phyloP scores from a whole-genome alignment of 192 early-diverging fungal species.

The Gryganskiella cystojenkinii region DNA sequence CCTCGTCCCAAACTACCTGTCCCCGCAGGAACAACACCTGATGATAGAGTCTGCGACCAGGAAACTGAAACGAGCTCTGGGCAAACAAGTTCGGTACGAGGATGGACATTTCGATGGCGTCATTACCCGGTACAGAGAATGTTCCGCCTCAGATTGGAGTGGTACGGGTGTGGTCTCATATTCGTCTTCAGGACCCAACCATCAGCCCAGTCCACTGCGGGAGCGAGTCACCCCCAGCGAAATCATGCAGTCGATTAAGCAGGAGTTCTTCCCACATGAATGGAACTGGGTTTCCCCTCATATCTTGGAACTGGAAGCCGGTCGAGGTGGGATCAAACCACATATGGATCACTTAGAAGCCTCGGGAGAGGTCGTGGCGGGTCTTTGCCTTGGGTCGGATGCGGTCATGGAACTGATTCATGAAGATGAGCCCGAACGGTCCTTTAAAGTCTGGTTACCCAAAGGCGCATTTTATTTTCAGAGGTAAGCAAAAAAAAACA shows the following conservation, averaged over 20 bases:
- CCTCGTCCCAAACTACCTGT: conserved; percentile 56
- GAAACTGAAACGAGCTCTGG: conserved; percentile 59
- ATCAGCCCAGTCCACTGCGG: conserved; percentile 31
- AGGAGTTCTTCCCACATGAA: conserved; percentile 61
- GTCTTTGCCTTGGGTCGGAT: conserved; percentile 76
- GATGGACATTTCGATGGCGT: conserved; percentile 83
- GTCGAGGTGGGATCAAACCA: conserved; percentile 75
- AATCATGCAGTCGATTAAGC: conserved; percentile 68
- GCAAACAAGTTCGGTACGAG: conserved; percentile 62
- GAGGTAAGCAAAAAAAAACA: conserved; percentile 43
- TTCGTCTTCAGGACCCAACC: not conserved
- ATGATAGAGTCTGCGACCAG: conserved; percentile 48
- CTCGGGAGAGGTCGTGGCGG: conserved; percentile 80
- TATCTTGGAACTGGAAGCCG: conserved; percentile 78
- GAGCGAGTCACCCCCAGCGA: conserved; percentile 56
- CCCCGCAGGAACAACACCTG: conserved; percentile 49
- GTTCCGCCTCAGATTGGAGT: conserved; percentile 73
- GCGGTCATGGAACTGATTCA: conserved; percentile 80
- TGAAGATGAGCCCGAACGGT: conserved; percentile 63
- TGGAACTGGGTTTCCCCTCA: conserved; percentile 81
- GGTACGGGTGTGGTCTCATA: no score
- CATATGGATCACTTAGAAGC: conserved; percentile 88
- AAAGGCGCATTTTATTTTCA: conserved; percentile 81
- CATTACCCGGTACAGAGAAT: conserved; percentile 78
- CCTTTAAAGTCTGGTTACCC: conserved; percentile 72